Conservation (phyloP, 2,329 filamentous ascomycete species). For the Apiospora kogelbergensis region DNA sequence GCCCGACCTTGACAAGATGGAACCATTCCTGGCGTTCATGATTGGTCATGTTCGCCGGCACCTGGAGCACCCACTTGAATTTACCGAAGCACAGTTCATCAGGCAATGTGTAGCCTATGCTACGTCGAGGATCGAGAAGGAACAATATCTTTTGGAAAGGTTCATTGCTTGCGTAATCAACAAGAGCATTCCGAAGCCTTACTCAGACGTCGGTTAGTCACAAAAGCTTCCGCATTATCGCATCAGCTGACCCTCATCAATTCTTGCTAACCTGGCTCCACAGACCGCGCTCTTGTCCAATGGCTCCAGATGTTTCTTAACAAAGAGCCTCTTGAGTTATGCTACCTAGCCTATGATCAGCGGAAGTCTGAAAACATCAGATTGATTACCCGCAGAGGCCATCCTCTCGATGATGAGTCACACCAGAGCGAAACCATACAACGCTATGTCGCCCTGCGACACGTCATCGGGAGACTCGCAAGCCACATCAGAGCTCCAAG, state of each 20-base stretch:
- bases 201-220: constrained; percentile 7
- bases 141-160: constrained; percentile 9
- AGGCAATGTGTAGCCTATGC: constrained; percentile 21
- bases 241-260: neutral
- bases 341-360: constrained; percentile 8
- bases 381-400: neutral
- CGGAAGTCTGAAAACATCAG: constrained; percentile 8
- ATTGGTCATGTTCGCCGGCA: constrained; percentile 22
- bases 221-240: no score
- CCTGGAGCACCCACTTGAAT: neutral
- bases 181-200: neutral
- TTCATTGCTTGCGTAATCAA: constrained; percentile 1
- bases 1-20: constrained; percentile 19
- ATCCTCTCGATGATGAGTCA: neutral
- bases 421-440: neutral
- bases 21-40: constrained; percentile 29
- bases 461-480: constrained; percentile 46
- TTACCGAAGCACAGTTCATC: constrained; percentile 19
- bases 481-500: constrained; percentile 39
- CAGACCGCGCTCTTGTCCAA: neutral
- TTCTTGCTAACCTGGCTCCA: neutral
- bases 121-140: constrained; percentile 16
- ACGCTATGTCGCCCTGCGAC: constrained; percentile 33
- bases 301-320: constrained; percentile 11
- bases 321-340: neutral